These are phyloP conservation scores for Pyrenophora teres DNA, from an alignment of 2,329 filamentous ascomycete species.

Conservation along the genomic window DNA sequence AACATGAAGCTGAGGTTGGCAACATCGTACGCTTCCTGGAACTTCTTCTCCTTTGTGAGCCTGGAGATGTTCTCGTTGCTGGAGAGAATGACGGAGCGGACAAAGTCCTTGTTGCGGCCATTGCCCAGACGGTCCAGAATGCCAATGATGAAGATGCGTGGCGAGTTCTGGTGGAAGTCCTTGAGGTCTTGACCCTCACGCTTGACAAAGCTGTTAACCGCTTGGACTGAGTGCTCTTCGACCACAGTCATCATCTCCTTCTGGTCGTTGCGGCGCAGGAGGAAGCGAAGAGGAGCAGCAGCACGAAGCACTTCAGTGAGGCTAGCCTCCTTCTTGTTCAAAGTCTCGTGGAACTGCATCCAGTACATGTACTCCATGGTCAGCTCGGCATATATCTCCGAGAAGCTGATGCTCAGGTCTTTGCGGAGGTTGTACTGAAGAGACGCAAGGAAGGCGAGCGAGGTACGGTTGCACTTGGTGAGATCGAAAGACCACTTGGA, in stretches of 20 bases:
- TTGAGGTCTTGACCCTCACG: conserved; percentile 34
- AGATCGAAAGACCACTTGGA: conserved; percentile 42
- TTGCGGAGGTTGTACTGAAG: conserved; percentile 52
- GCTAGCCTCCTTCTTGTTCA: conserved; percentile 43
- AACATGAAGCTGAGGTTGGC: conserved; percentile 42
- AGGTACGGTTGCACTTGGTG: conserved; percentile 32
- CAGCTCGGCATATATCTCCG: conserved; percentile 52
- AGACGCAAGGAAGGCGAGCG: conserved; percentile 52
- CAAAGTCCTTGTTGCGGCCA: conserved; percentile 37
- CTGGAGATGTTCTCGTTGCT: conserved; percentile 31
- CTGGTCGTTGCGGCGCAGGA: conserved; percentile 30
- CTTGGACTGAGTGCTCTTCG: conserved; percentile 35
- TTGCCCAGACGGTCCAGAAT: conserved; percentile 38
- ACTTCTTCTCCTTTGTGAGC: conserved; percentile 38
- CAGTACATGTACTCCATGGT: conserved; percentile 45
- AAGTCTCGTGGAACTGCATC: conserved; percentile 35
- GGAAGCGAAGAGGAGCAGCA: conserved; percentile 39
- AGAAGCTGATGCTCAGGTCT: conserved; percentile 46
- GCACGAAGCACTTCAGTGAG: conserved; percentile 42
- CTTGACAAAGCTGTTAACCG: conserved; percentile 35
- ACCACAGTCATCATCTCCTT: conserved; percentile 30
- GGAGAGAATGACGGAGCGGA: conserved; percentile 34
- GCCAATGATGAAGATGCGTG: conserved; percentile 38
- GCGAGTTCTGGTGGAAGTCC: conserved; percentile 36
- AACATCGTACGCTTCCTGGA: conserved; percentile 41